Evolutionary conservation across 345 rosid species (phyloP), one percentile per base, ranked within the genome.

Genomic region (Hibiscus trionum): DNA sequence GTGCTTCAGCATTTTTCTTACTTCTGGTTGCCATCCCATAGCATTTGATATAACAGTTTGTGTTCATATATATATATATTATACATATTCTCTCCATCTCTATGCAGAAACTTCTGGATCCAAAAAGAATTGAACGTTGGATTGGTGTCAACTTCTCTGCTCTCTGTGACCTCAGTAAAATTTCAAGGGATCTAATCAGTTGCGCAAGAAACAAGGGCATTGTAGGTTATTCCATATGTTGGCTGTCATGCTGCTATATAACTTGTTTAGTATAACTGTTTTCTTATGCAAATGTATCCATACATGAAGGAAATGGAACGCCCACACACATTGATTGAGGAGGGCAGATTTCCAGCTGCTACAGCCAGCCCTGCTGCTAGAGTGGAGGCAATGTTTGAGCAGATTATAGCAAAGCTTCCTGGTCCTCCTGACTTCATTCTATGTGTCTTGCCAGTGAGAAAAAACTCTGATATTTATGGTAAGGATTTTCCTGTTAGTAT

Each of bases 141-240:
- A 86, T 81, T 71, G 77, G 90, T 31, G 97, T 92, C 74, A 92
- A 92, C 84, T 95, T 95, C 78, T 92, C 97, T 76, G 93, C 90
- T 57, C 91, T 91, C 21, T 92, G 96, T 77, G 93, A 90, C 82
- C 81, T 81, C 14, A 87, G 97, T 76, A 71, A 49, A 44, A 79
- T 95, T 73, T 88, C 88, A 53, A 88, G 90, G 63, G 97, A 90
- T 52, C 90, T 95, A 75, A 86, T 86, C 71, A 84, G 49, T 72
- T 86, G 87, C 77, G 97, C 86, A 79, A 84, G 80, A 86, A 88
- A n/a, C 49, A 95, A 92, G 81, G 97, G 97, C 78, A 83, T 92
- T 78, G 96, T 95, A 85, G 7, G 95, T 83, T 66, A 33, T 67
- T 60, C 14, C 42, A 49, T 44, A 9, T 69, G 33, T 60, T 81